A percentile compares a stretch with the other conserved stretches of the same genome.
Evolutionary conservation across 768 basidiomycete genomes (phyloP).

Genomic region (Mrakia gelida): DNA sequence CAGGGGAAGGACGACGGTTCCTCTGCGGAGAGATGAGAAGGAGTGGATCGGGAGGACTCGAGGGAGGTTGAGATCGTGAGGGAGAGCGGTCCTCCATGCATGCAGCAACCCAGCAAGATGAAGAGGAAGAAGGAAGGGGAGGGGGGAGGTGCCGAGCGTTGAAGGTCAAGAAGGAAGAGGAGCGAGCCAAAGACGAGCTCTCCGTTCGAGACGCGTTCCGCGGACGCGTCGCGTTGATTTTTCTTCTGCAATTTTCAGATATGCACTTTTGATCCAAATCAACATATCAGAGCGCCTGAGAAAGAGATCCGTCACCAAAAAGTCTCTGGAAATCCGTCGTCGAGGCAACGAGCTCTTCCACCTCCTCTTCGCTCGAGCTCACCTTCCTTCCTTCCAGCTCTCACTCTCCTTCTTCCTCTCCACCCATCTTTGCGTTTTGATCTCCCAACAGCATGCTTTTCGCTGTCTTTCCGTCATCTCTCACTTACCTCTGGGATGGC

Average conservation of each 20-base stretch:
- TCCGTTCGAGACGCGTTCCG: background rate
- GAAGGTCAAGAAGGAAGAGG: background rate
- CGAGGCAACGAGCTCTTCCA: background rate
- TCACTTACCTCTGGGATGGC: too few relatives aligned
- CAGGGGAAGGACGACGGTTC: background rate
- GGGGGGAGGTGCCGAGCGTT: background rate
- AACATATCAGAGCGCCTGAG: background rate
- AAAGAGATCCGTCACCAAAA: background rate
- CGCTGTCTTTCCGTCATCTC: too few relatives aligned
- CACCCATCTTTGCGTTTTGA: too few relatives aligned
- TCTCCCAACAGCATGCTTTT: too few relatives aligned
- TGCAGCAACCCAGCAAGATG: background rate
- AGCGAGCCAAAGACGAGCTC: background rate
- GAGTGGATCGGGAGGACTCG: background rate
- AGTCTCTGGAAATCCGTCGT: background rate
- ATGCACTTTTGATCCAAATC: background rate
- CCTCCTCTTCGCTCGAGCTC: too few relatives aligned
- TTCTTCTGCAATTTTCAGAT: background rate
- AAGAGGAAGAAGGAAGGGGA: background rate
- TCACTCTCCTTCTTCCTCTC: too few relatives aligned
- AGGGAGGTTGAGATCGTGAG: background rate
- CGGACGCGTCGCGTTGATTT: background rate
- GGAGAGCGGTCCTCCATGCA: conserved; percentile 3
- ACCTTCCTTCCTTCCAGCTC: too few relatives aligned
- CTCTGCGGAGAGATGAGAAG: background rate